A percentile compares a stretch with the other conserved stretches of the same genome.
Evolutionary conservation across 2,329 filamentous ascomycete species (phyloP).

Genomic region (Calonectria ilicicola): DNA sequence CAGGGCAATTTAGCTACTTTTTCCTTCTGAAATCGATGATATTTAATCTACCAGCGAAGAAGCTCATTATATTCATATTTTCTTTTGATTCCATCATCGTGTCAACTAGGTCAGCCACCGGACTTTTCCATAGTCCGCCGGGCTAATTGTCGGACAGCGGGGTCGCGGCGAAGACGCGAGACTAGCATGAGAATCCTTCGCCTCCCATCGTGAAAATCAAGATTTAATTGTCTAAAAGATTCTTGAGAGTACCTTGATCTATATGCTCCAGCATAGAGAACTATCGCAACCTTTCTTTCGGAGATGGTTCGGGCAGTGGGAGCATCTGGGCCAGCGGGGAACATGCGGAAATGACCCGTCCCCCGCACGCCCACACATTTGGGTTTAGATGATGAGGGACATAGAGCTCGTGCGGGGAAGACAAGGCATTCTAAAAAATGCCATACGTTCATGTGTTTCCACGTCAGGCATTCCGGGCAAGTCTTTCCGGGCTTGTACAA

Average conservation of each 20-base stretch:
- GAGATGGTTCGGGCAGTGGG: background rate
- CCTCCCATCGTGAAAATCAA: background rate
- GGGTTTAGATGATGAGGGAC: background rate
- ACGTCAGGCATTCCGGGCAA: background rate
- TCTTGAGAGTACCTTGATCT: background rate
- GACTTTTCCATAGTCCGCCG: conserved; percentile 14
- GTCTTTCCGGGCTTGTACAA: conserved; percentile 9
- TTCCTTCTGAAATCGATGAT: background rate
- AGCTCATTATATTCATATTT: background rate
- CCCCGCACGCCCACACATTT: conserved; percentile 16
- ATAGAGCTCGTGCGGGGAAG: conserved; percentile 6
- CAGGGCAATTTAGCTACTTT: background rate
- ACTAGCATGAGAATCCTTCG: background rate
- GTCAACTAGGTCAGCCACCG: background rate
- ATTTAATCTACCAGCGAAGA: too few species aligned
- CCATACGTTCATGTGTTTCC: conserved; percentile 2
- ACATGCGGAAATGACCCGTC: conserved; percentile 3
- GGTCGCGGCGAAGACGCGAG: conserved; percentile 3
- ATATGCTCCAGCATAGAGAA: background rate
- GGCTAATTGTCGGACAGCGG: conserved; percentile 9
- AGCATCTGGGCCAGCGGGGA: background rate
- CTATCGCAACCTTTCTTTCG: background rate
- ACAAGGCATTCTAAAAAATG: background rate
- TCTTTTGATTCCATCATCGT: background rate
- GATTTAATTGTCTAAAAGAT: background rate